phyloP scores from a whole-genome alignment of 78 protist genomes.

The Dictyostelium brefeldianum region DNA sequence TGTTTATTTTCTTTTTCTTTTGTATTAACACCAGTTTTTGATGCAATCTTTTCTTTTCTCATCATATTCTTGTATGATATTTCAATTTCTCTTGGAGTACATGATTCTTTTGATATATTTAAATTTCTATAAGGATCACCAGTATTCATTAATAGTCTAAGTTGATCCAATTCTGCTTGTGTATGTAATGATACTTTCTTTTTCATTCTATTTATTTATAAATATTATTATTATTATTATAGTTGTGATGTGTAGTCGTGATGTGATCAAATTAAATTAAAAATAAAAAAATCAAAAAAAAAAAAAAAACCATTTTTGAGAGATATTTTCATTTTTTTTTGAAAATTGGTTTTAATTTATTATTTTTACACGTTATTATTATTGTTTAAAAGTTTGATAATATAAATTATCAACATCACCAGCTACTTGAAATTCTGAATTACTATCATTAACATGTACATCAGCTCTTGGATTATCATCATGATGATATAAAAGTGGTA shows the following conservation, averaged over 20 bases:
- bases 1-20: background rate
- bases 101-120: background rate
- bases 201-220: background rate
- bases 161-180: background rate
- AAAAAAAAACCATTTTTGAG: no score
- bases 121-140: conserved; percentile 1
- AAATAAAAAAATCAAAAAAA: no score
- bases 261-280: no score
- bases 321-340: no score
- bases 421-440: background rate
- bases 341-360: no score
- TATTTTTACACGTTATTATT: background rate
- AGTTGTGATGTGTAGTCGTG: no score
- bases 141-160: background rate
- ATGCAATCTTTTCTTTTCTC: background rate
- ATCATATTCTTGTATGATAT: background rate
- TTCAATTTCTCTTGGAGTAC: background rate
- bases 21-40: background rate
- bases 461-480: background rate
- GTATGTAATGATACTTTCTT: background rate
- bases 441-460: background rate
- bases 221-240: background rate
- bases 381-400: background rate
- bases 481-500: background rate
- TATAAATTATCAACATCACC: background rate